These are phyloP conservation scores for Globisporangium recalcitrans DNA, from an alignment of 352 stramenopile species.

Conservation along the genomic window DNA sequence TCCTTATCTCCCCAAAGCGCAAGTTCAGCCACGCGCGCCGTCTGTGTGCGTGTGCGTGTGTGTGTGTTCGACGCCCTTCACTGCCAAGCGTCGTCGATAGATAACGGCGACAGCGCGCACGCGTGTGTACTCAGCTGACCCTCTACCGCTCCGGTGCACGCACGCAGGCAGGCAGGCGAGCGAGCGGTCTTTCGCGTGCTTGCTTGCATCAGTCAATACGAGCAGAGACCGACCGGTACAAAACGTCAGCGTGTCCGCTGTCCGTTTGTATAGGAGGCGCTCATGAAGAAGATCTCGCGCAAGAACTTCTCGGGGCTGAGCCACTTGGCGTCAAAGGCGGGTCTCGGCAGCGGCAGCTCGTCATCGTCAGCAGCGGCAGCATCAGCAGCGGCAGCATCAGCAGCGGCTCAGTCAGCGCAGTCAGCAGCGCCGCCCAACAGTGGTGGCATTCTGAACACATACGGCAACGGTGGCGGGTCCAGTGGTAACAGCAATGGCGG, in stretches of 20 bases:
- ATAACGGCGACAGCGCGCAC: neutral
- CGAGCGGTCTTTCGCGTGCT: neutral
- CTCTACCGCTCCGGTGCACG: too few relatives aligned
- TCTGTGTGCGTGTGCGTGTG: neutral
- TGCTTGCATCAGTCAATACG: neutral
- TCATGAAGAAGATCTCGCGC: slow-evolving; percentile 67
- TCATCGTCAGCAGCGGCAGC: slow-evolving; percentile 18
- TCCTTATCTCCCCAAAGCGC: neutral
- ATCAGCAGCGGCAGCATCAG: slow-evolving; percentile 14
- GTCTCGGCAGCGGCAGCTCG: slow-evolving; percentile 27
- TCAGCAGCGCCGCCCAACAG: slow-evolving; percentile 12
- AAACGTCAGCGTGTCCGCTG: too few relatives aligned
- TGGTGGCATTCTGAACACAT: slow-evolving; percentile 1
- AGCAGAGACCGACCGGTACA: neutral
- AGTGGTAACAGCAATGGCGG: slow-evolving; percentile 1
- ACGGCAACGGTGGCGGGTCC: neutral
- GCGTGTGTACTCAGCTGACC: neutral
- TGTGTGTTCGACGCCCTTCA: neutral
- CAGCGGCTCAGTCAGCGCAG: neutral
- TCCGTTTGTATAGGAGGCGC: neutral
- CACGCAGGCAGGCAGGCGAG: too few relatives aligned
- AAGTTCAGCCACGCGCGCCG: neutral
- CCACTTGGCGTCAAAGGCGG: slow-evolving; percentile 35
- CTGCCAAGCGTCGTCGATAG: neutral
- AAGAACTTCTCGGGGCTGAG: slow-evolving; percentile 58